Evolutionary conservation across 345 rosid genomes (phyloP).

Genomic region (Boechera divaricarpa): DNA sequence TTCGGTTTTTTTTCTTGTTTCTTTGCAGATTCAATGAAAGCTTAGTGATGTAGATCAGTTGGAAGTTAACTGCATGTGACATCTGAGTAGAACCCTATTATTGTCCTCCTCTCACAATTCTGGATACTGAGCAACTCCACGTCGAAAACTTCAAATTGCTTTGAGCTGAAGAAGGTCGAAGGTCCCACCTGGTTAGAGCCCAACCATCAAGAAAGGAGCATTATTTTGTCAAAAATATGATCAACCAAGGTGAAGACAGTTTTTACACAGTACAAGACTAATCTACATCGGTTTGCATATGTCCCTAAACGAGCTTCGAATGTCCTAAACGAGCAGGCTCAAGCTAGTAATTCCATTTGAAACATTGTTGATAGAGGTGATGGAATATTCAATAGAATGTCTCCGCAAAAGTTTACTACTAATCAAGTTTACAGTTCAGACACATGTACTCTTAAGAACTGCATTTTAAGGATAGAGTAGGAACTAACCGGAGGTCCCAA

Average conservation of each 20-base stretch:
- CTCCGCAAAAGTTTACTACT: background rate
- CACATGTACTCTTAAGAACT: background rate
- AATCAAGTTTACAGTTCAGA: background rate
- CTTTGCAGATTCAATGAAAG: conserved; percentile 4
- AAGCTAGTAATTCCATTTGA: conserved; percentile 4
- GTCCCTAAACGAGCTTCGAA: conserved; percentile 4
- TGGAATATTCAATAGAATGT: background rate
- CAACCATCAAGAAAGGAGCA: conserved; percentile 24
- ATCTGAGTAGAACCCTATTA: conserved; percentile 91
- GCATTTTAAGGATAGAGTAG: background rate
- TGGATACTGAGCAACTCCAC: conserved; percentile 77
- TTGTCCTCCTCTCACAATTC: conserved; percentile 86
- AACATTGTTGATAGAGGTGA: background rate
- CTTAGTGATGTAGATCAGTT: conserved; percentile 3
- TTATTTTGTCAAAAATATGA: conserved; percentile 1
- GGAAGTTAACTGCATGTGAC: conserved; percentile 72
- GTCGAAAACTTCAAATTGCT: conserved; percentile 92
- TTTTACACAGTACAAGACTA: background rate
- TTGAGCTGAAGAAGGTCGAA: conserved; percentile 95
- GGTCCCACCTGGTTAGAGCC: conserved; percentile 76
- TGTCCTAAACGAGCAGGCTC: background rate
- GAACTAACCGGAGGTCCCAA: conserved; percentile 95
- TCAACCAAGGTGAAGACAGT: conserved; percentile 6
- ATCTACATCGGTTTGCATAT: background rate
- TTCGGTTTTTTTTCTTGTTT: background rate